A percentile compares a stretch with the other conserved stretches of the same genome.
phyloP scores from a whole-genome alignment of 176 grass and related monocot species.

The Puccinellia tenuiflora region DNA sequence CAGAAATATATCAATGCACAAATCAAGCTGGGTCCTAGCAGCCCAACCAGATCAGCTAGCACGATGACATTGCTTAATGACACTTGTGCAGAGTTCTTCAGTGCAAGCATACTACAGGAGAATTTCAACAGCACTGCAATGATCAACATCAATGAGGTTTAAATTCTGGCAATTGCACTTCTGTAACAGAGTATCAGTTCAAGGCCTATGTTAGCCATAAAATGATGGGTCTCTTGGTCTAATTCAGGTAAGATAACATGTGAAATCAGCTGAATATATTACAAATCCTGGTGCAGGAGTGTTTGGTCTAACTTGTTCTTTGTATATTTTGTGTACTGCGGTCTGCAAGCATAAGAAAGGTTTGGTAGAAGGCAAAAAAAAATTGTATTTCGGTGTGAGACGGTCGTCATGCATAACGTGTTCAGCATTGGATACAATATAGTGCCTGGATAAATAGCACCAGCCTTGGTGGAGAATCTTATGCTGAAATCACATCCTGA shows the following conservation, averaged over 20 bases:
- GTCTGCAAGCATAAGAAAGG: not conserved
- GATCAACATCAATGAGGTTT: not conserved
- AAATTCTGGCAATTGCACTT: not conserved
- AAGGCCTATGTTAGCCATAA: not conserved
- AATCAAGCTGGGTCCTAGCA: not conserved
- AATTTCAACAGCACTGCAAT: not conserved
- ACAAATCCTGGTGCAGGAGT: not conserved
- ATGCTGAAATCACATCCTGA: slow-evolving; percentile 1
- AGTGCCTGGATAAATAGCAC: not conserved
- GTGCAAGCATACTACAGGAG: not conserved
- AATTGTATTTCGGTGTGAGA: not conserved
- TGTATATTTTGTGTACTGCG: not conserved
- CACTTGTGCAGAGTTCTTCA: not conserved
- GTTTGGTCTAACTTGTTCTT: not conserved
- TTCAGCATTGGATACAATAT: not conserved
- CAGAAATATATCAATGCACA: not conserved
- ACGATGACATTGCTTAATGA: not conserved
- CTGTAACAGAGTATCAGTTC: not conserved
- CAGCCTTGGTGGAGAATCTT: not conserved
- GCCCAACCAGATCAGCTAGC: not conserved
- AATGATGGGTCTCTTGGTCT: not conserved
- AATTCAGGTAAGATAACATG: not conserved
- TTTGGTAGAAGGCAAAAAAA: too few relatives aligned
- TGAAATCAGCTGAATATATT: not conserved
- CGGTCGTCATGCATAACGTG: not conserved